Evolutionary conservation across 176 grass and related monocot genomes (phyloP).

Genomic region (Pontederia paniculata): DNA sequence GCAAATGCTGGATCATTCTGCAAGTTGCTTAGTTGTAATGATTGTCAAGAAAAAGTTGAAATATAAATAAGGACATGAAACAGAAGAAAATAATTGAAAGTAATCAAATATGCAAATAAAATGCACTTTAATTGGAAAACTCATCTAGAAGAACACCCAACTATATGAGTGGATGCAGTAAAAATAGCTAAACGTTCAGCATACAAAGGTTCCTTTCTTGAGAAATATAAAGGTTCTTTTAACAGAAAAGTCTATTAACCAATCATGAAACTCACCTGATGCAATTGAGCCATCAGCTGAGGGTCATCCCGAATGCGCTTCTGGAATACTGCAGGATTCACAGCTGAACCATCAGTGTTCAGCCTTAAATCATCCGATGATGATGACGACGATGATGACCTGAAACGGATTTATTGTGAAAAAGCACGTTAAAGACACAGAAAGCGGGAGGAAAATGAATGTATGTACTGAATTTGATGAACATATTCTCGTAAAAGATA

Average conservation of each 20-base stretch:
- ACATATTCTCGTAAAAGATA: too few relatives aligned
- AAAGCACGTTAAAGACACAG: not conserved
- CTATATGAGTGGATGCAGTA: too few relatives aligned
- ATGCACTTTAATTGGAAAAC: too few relatives aligned
- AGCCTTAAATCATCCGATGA: slow-evolving; percentile 41
- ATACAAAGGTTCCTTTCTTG: too few relatives aligned
- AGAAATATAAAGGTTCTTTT: too few relatives aligned
- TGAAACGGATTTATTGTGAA: slow-evolving; percentile 25
- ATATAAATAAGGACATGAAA: not conserved
- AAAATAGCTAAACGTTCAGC: too few relatives aligned
- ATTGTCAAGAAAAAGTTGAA: not conserved
- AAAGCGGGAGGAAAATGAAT: too few relatives aligned
- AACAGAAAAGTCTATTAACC: too few relatives aligned
- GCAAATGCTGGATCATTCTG: slow-evolving; percentile 88
- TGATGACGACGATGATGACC: slow-evolving; percentile 25
- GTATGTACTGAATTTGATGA: too few relatives aligned
- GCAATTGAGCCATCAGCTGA: slow-evolving; percentile 77
- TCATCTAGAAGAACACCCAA: too few relatives aligned
- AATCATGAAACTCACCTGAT: slow-evolving; percentile 44
- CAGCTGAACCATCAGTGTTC: slow-evolving; percentile 61
- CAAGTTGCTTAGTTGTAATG: slow-evolving; percentile 5
- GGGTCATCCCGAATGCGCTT: slow-evolving; percentile 67
- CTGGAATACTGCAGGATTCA: slow-evolving; percentile 70
- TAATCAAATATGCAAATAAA: not conserved
- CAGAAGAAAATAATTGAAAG: not conserved